Evolutionary conservation across 306 rosid genomes (phyloP).

Genomic region (Delonix regia): DNA sequence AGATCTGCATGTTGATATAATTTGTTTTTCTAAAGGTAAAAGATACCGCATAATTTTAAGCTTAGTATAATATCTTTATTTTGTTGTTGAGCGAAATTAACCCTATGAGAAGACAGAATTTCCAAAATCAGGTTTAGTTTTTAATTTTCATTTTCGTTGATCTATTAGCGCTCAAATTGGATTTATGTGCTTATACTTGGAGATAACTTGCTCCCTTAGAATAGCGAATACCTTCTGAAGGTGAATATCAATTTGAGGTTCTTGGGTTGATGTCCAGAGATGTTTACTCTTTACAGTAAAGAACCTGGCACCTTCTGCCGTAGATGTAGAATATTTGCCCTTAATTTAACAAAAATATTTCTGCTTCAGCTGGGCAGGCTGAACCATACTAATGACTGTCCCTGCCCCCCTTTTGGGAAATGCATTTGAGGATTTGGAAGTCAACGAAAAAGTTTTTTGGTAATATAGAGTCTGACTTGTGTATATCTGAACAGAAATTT

Average conservation of each 20-base stretch:
- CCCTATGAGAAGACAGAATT: neutral
- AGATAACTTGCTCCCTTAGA: neutral
- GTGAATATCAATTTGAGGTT: constrained; percentile 7
- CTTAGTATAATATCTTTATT: neutral
- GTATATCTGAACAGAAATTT: neutral
- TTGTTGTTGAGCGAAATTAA: neutral
- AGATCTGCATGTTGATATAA: neutral
- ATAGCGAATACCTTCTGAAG: neutral
- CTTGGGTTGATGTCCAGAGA: neutral
- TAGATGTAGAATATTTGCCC: constrained; percentile 8
- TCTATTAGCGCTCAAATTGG: constrained; percentile 3
- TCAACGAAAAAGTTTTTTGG: neutral
- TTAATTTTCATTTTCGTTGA: too few species aligned
- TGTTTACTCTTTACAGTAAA: neutral
- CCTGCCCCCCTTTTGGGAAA: neutral
- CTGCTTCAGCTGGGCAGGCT: constrained; percentile 1
- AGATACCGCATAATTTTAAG: too few species aligned
- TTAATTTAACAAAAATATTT: neutral
- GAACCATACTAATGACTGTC: neutral
- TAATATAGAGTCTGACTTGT: neutral
- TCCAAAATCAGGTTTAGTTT: neutral
- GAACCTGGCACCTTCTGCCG: neutral
- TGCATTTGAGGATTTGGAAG: neutral
- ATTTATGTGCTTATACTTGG: constrained; percentile 13
- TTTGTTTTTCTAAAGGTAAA: too few species aligned